Evolutionary conservation across 1,284 basidiomycete species (phyloP), one percentile per base, ranked within the genome.

Genomic region (Cutaneotrichosporon sp.): DNA sequence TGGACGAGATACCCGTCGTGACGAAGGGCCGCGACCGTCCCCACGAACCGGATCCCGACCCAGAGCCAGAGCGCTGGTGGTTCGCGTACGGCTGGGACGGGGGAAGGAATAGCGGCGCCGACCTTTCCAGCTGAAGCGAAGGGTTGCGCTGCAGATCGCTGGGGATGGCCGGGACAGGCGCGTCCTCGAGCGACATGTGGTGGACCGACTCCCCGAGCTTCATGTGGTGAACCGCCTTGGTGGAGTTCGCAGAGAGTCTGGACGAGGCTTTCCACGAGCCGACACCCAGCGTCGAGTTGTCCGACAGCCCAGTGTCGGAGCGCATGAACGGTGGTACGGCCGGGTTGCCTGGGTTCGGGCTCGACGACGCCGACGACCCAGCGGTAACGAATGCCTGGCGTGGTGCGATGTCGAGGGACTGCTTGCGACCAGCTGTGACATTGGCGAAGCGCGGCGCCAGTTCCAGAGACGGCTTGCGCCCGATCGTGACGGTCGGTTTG

Each of bases 1-100:
- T 72, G 59, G 75, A 70, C n/a, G 69, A 71, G 7, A 78, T 71
- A 0, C 74, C 71, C 24, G 68, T 62, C n/a, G 36, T 42, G 24
- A 18, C 38, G 6, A 42, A 42, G 16, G 38, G 38, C 18, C 18
- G 38, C 18, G 38, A 14, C 8, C 18, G 38, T n/a, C 45, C 22
- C 47, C 51, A 36, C 3, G 51, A 18, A 8, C 54, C 42, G 24
- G 54, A 27, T 25, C 42, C 27, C 4, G 54, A 55, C 9, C 16
- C 50, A 36, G 43, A 55, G 13, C n/a, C 20, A 20, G 50, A 52
- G n/a, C 50, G 31, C 50, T 52, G 31, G 20, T 52, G 50, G 14
- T 24, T 24, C 8, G 22, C 51, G 16, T 33, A 46, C 9, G 54
- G 42, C 43, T 46, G 42, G 6, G 27, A 14, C n/a, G 54, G 27